Base-by-base conservation (phyloP, 768 basidiomycete genomes). In the Coprinopsis sp. region DNA sequence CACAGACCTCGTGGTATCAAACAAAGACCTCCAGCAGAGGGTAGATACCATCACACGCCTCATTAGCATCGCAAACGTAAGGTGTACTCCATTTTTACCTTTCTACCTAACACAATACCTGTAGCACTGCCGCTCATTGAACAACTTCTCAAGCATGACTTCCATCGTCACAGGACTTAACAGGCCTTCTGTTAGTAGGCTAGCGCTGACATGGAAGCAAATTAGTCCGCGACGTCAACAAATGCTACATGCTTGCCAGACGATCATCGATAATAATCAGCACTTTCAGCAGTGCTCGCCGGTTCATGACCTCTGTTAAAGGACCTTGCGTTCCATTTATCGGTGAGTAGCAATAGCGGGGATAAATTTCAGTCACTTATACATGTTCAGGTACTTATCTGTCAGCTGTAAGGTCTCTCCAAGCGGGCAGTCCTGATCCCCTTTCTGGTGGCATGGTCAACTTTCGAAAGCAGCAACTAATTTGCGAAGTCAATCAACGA, bases 261-360 rank as follows among this genome's bases (percentile, higher is more conserved):
- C 82, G 69, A 87, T 90, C 22, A 84, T 98, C 55, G 87, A 93
- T 62, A 86, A 86, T 43, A n/a, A 88, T 85, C 62, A 91, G 89
- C 70, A 97, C 95, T 58, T 97, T 95, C 68, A 84, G 78, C 38
- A 91, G 87, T 55, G 97, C 96, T 66, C 81, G 89, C 42, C 78
- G 83, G 48, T 77, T 84, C 33, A 79, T 97, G 53, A 84, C 88
- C 13, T 77, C 72, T 30, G 83, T 92, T 28, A 79, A 84, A 18
- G 90, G 92, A 1, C 94, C 94, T 45, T 95, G 93, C 63, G 91
- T 97, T 1, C 94, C 94, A 4, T 97, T 96, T 67, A 84, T 97
- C 46, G 94, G 94, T 94, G 55, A 54, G 78, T 59, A n/a, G n/a
- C 11, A 6, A 30, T 33, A 7, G 21, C 31, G 13, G n/a, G 25